Conservation (phyloP, 2,329 filamentous ascomycete species). For the Ambrosiella xylebori region DNA sequence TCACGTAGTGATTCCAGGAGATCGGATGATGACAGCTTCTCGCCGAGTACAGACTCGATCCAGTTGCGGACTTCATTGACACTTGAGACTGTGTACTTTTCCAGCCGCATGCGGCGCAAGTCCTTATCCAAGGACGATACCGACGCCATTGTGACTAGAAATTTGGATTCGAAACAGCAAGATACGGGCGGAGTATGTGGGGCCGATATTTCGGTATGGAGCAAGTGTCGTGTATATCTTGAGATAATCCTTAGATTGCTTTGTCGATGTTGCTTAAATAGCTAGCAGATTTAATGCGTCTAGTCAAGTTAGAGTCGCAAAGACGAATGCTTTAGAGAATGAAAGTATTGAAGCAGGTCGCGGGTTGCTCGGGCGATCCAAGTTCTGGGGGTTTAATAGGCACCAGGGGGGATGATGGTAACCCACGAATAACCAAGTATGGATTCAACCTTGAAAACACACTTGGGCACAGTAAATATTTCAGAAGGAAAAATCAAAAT, state of each 20-base stretch:
- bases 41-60: conserved; percentile 69
- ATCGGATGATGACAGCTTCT: conserved; percentile 54
- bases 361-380: conserved; percentile 3
- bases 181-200: neutral
- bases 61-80: conserved; percentile 71
- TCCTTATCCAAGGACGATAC: conserved; percentile 90
- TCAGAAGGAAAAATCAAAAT: neutral
- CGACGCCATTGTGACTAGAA: conserved; percentile 53
- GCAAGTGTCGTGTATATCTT: neutral
- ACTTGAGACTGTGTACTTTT: conserved; percentile 80
- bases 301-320: neutral
- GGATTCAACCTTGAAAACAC: neutral
- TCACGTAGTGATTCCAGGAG: conserved; percentile 76
- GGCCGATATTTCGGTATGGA: neutral
- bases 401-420: neutral
- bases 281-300: neutral
- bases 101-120: conserved; percentile 79
- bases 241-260: too few relatives aligned
- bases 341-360: neutral
- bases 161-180: neutral
- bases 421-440: neutral
- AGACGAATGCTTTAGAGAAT: neutral
- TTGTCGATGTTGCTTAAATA: neutral
- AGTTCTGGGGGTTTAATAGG: conserved; percentile 5
- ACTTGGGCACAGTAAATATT: neutral